Base-by-base conservation (phyloP, 2,329 filamentous ascomycete species). In the Cercospora sesami region DNA sequence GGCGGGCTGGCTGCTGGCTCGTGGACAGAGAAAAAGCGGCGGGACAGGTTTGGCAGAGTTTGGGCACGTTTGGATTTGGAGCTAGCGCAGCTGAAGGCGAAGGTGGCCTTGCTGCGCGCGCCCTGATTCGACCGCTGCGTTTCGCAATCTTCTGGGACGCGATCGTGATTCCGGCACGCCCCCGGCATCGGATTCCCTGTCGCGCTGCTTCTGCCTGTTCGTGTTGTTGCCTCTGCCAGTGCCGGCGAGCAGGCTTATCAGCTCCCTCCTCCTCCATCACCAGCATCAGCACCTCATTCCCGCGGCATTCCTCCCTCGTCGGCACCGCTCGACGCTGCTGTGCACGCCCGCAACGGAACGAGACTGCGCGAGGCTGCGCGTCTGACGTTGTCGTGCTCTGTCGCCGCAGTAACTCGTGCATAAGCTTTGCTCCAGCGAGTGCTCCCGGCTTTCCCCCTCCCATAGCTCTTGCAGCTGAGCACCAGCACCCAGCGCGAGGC, bases 111-210 rank as follows among this genome's bases (percentile, higher is more conserved):
- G 33, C 33, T 39, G 33, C 33, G 53, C 53, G 48, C 6, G 18
- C 53, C 21, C 53, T 58, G 53, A 58, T 58, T 58, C 53, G 53
- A 9, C 53, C 14, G 26, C 14, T n/a, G 53, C 53, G 12, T 18
- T 23, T 31, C 55, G 55, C 55, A 59, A 59, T 59, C 55, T 59
- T 31, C 18, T 36, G 55, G 55, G 55, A 59, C 55, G 30, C 55
- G 55, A 36, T 31, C 26, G 55, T 36, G 55, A 31, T 59, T 33
- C 30, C 53, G 45, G 28, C 55, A 16, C n/a, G 28, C 30, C 55
- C 30, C 28, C 31, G 55, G 28, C 53, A 33, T 59, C 55, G 30
- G 23, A 3, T 55, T 16, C 23, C 48, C 48, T 26, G 23, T 28
- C 26, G 45, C 45, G 45, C 48, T 55, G 48, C 14, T 48, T 48